Percentiles rank a stretch among this genome's conserved stretches.
These are phyloP conservation scores for Pecoramyces ruminantium DNA, from an alignment of 192 early-diverging fungal species.

Conservation along the genomic window DNA sequence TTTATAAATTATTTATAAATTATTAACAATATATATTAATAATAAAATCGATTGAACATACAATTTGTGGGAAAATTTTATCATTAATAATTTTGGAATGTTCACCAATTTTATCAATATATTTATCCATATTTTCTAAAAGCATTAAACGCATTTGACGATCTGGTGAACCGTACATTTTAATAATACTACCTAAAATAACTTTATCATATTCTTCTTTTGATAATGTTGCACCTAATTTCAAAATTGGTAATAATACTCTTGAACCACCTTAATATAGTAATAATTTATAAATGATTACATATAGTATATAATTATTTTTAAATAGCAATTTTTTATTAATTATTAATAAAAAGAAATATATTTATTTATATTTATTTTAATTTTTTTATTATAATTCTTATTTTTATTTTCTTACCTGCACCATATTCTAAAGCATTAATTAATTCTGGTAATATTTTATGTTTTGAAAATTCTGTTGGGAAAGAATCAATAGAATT, in stretches of 20 bases:
- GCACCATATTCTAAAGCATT: slow-evolving; percentile 66
- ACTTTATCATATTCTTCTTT: slow-evolving; percentile 56
- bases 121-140: slow-evolving; percentile 60
- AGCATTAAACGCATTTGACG: slow-evolving; percentile 68
- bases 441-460: slow-evolving; percentile 81
- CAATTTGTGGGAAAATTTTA: slow-evolving; percentile 75
- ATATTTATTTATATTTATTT: too few relatives aligned
- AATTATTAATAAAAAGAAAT: too few relatives aligned
- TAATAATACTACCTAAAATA: slow-evolving; percentile 43
- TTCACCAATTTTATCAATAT: slow-evolving; percentile 33
- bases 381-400: too few relatives aligned
- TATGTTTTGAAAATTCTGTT: slow-evolving; percentile 67
- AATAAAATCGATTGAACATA: slow-evolving; percentile 6
- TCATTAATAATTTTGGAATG: slow-evolving; percentile 50
- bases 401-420: too few relatives aligned
- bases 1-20: background rate
- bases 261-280: slow-evolving; percentile 44
- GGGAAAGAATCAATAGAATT: slow-evolving; percentile 59
- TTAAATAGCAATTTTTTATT: too few relatives aligned
- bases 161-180: slow-evolving; percentile 76
- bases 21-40: background rate
- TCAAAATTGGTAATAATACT: slow-evolving; percentile 59
- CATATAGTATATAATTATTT: slow-evolving; percentile 1
- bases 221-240: slow-evolving; percentile 55
- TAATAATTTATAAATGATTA: too few relatives aligned